phyloP scores from a whole-genome alignment of 169 alveolate species.

The Plasmodium gallinaceum region DNA sequence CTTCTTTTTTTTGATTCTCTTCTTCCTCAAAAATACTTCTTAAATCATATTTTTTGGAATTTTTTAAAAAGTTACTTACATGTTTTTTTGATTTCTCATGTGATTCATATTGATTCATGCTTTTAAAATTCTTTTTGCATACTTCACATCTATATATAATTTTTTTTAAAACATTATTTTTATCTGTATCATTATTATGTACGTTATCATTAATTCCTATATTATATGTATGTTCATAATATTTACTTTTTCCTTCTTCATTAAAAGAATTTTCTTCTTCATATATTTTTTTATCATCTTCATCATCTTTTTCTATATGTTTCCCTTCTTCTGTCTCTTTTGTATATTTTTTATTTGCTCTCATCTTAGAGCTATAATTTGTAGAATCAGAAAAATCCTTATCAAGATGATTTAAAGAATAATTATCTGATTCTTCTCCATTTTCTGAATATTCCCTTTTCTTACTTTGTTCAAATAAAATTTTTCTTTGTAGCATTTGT shows the following conservation, averaged over 20 bases:
- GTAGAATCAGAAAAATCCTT: neutral
- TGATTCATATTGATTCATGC: slow-evolving; percentile 79
- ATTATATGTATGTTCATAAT: neutral
- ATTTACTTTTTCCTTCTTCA: neutral
- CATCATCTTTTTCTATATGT: neutral
- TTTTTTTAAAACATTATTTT: slow-evolving; percentile 17
- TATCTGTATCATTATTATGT: neutral
- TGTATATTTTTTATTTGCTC: neutral
- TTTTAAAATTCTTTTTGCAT: slow-evolving; percentile 83
- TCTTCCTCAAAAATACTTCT: slow-evolving; percentile 26
- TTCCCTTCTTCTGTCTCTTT: neutral
- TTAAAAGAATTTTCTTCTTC: neutral
- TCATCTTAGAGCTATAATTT: neutral
- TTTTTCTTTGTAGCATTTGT: slow-evolving; percentile 28
- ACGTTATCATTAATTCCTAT: neutral
- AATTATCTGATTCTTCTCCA: slow-evolving; percentile 1
- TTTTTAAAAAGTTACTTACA: slow-evolving; percentile 62
- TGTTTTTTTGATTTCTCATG: slow-evolving; percentile 85
- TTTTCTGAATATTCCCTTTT: slow-evolving; percentile 77
- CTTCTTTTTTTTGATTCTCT: neutral
- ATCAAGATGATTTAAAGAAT: neutral
- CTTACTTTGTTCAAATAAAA: slow-evolving; percentile 17
- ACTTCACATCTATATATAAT: slow-evolving; percentile 79
- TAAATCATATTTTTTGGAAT: slow-evolving; percentile 5
- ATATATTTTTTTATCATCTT: neutral